These are phyloP conservation scores for Anisogramma anomala DNA, from an alignment of 2,329 filamentous ascomycete species.

Conservation along the genomic window DNA sequence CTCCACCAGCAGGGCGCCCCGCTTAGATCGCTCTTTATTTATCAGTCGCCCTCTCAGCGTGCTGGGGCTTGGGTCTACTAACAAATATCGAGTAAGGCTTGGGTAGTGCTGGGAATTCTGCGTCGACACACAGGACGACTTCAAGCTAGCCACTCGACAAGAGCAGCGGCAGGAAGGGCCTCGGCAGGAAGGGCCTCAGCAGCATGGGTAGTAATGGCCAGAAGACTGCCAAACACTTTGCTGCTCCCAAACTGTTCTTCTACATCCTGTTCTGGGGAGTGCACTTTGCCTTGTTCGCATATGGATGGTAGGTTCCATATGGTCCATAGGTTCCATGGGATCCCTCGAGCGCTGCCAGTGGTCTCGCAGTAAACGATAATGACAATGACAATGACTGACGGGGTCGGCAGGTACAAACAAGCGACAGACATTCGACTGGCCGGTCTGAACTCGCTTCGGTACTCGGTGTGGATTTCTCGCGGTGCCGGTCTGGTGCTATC, in stretches of 20 bases:
- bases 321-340: no score
- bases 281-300: slow-evolving; percentile 68
- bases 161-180: background rate
- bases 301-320: slow-evolving; percentile 59
- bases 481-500: slow-evolving; percentile 79
- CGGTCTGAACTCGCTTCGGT: slow-evolving; percentile 68
- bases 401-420: slow-evolving; percentile 62
- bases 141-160: no score
- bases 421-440: slow-evolving; percentile 53
- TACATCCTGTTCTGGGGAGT: slow-evolving; percentile 71
- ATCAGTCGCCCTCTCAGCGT: slow-evolving; percentile 20
- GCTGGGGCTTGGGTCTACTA: slow-evolving; percentile 16
- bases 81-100: slow-evolving; percentile 14
- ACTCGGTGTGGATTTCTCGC: slow-evolving; percentile 91
- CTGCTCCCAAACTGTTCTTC: slow-evolving; percentile 61
- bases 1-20: slow-evolving; percentile 25
- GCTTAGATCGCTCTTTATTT: slow-evolving; percentile 45
- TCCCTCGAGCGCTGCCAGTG: no score
- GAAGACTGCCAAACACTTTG: slow-evolving; percentile 53
- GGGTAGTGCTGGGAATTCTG: background rate
- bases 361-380: no score
- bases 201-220: slow-evolving; percentile 27
- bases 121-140: slow-evolving; percentile 8
- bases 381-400: slow-evolving; percentile 17
- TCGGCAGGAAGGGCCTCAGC: slow-evolving; percentile 27